phyloP scores from a whole-genome alignment of 495 filamentous ascomycete genomes.

The Niebla homalea region DNA sequence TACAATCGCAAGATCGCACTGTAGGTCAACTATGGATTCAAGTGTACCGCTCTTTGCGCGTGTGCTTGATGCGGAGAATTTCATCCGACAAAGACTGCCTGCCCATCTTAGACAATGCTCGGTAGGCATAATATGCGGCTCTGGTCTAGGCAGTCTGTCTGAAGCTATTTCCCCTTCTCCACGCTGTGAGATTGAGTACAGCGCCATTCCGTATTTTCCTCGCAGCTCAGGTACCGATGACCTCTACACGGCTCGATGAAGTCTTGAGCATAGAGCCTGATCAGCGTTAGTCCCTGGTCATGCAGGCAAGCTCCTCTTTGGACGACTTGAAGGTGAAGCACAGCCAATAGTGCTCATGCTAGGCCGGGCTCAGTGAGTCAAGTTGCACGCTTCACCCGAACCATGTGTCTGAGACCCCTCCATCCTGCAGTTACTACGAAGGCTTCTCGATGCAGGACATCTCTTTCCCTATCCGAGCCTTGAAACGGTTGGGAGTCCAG shows the following conservation, averaged over 20 bases:
- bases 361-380: constrained; percentile 57
- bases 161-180: constrained; percentile 40
- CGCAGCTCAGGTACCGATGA: constrained; percentile 42
- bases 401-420: constrained; percentile 1
- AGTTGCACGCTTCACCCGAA: background rate
- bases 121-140: constrained; percentile 62
- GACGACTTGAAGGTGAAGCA: constrained; percentile 38
- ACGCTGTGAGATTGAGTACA: constrained; percentile 46
- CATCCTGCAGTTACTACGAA: constrained; percentile 53
- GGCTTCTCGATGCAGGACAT: constrained; percentile 55
- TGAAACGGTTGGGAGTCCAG: constrained; percentile 53
- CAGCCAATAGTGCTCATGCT: constrained; percentile 58
- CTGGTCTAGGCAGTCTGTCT: constrained; percentile 55
- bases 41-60: constrained; percentile 18
- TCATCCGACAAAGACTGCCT: constrained; percentile 30
- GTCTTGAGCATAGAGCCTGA: constrained; percentile 2
- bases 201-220: constrained; percentile 53
- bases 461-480: constrained; percentile 58
- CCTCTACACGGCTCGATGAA: background rate
- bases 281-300: constrained; percentile 45
- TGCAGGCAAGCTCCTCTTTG: constrained; percentile 64
- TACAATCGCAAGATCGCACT: no score
- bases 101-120: constrained; percentile 35
- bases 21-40: no score
- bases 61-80: constrained; percentile 28